Evolutionary conservation across 2,329 filamentous ascomycete genomes (phyloP).

Genomic region (Didymellaceae sp.): DNA sequence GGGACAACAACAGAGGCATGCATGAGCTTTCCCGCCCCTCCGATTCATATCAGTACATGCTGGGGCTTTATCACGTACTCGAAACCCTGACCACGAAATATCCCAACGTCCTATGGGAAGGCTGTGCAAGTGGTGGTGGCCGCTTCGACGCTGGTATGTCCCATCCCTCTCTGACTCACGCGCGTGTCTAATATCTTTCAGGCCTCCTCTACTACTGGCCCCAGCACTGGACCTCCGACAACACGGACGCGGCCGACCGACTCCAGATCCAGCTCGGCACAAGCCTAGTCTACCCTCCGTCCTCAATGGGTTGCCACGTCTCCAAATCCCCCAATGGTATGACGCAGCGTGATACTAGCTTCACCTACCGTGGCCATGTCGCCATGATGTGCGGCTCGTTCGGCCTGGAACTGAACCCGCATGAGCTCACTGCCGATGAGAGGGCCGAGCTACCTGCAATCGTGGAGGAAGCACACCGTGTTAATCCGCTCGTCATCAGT

Average conservation of each 20-base stretch:
- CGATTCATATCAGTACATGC: conserved; percentile 65
- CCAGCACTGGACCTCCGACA: conserved; percentile 70
- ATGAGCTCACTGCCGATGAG: conserved; percentile 60
- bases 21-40: conserved; percentile 64
- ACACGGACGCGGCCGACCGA: conserved; percentile 68
- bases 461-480: conserved; percentile 60
- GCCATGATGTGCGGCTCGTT: conserved; percentile 74
- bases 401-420: conserved; percentile 68
- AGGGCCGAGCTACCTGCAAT: conserved; percentile 60
- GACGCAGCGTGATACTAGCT: conserved; percentile 62
- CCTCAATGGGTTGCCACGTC: conserved; percentile 70
- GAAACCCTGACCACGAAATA: conserved; percentile 65
- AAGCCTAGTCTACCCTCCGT: conserved; percentile 67
- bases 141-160: conserved; percentile 62
- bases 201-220: conserved; percentile 70
- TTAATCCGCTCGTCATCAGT: conserved; percentile 65
- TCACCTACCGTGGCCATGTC: conserved; percentile 68
- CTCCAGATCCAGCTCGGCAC: conserved; percentile 70
- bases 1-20: conserved; percentile 71
- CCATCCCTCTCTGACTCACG: too few species aligned
- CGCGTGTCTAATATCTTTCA: not conserved
- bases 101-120: conserved; percentile 69
- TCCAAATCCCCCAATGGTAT: conserved; percentile 66
- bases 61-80: conserved; percentile 69
- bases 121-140: conserved; percentile 69